Conservation (phyloP, 768 basidiomycete genomes). For the Lentinula sp. region DNA sequence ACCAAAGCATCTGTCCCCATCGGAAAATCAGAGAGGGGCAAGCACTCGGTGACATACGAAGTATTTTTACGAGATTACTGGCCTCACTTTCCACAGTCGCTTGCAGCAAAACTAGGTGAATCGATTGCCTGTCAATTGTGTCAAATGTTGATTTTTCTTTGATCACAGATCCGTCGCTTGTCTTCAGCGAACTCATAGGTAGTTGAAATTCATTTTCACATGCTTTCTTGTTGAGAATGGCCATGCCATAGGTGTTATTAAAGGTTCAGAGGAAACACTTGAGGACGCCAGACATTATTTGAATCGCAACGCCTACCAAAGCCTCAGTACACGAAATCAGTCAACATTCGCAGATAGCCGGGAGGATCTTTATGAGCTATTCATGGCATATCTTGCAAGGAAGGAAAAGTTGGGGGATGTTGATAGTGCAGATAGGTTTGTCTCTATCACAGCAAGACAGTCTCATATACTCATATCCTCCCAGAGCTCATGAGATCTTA, state of each 20-base stretch:
- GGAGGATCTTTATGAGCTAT: constrained; percentile 44
- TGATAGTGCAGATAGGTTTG: constrained; percentile 58
- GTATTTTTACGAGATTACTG: constrained; percentile 49
- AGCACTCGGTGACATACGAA: constrained; percentile 34
- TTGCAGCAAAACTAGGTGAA: constrained; percentile 50
- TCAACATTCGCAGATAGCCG: constrained; percentile 49
- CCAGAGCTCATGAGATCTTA: constrained; percentile 48
- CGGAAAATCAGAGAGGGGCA: constrained; percentile 4
- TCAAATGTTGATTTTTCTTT: neutral
- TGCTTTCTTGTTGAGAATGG: neutral
- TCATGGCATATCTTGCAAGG: constrained; percentile 40
- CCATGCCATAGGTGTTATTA: constrained; percentile 44
- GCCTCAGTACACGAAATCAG: constrained; percentile 45
- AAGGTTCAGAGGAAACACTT: constrained; percentile 57
- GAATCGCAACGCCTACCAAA: constrained; percentile 35
- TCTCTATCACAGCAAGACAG: neutral
- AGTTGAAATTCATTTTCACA: constrained; percentile 6
- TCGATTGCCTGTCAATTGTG: neutral
- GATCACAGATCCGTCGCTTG: constrained; percentile 48
- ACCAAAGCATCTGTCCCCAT: neutral
- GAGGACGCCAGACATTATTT: constrained; percentile 29
- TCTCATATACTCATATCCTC: neutral
- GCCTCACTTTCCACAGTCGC: constrained; percentile 46
- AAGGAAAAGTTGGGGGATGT: constrained; percentile 36
- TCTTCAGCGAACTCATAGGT: constrained; percentile 66